Evolutionary conservation across 1,139 yeast genomes (phyloP), one percentile per base, ranked within the genome.

Genomic region (Wickerhamomyces sp.): DNA sequence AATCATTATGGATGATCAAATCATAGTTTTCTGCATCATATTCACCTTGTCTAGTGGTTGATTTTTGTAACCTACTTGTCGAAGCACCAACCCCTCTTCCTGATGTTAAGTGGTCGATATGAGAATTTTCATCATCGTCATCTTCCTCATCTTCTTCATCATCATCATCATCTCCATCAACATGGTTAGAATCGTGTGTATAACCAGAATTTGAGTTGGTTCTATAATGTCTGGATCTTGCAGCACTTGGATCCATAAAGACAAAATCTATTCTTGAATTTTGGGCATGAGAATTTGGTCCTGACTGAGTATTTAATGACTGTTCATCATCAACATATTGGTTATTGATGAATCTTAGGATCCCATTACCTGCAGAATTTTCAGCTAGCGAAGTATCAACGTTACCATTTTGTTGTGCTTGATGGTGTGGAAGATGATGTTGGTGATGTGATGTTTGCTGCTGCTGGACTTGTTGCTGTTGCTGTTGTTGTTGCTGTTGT

Each of bases 251-350:
- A 19, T 54, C 57, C 55, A 54, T 54, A 20, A 51, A 52, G 2
- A 54, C 57, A 35, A 54, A 54, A 35, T 52, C 58, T 22, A 52
- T 47, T 41, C 55, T 43, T 10, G 55, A 30, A 34, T 45, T 46
- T 4, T 42, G 27, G 9, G 27, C 30, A 4, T 38, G 42, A 10
- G 41, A 31, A 22, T 36, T 46, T 3, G 37, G 33, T 2, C 40
- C 36, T 17, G 43, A 48, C 24, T 41, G 39, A n/a, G 33, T 41
- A 13, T 39, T 38, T 25, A 51, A 38, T 3, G 52, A 37, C 24
- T 45, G 50, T 15, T 52, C 54, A 34, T 53, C 58, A 30, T 52
- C 57, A 13, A 54, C 58, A 26, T 54, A 54, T 35, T 54, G 58
- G 26, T 54, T 54, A 41, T 54, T 54, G 28, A 54, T 52, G 39